Conservation (phyloP, 2,329 filamentous ascomycete genomes). For the Macrophomina tecta region DNA sequence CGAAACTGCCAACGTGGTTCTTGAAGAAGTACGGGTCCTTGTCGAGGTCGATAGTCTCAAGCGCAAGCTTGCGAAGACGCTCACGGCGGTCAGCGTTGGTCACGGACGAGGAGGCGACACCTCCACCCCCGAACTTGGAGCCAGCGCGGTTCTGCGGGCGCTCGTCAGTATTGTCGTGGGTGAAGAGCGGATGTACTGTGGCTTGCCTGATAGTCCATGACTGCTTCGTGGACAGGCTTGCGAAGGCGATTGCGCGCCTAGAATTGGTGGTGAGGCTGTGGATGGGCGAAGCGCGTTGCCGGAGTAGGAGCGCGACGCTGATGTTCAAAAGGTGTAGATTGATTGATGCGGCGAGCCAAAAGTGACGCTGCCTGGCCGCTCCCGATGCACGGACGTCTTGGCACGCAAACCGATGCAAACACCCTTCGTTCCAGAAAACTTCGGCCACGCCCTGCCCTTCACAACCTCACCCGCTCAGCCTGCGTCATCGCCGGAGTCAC, state of each 20-base stretch:
- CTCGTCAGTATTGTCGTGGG: slow-evolving; percentile 24
- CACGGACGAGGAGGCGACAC: slow-evolving; percentile 89
- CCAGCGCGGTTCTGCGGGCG: slow-evolving; percentile 79
- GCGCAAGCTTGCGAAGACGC: slow-evolving; percentile 94
- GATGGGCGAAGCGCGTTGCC: slow-evolving; percentile 1
- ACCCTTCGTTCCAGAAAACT: slow-evolving; percentile 24
- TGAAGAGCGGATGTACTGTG: not conserved
- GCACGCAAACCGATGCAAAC: slow-evolving; percentile 26
- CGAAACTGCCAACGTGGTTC: slow-evolving; percentile 97
- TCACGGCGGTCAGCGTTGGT: slow-evolving; percentile 98
- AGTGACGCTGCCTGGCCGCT: slow-evolving; percentile 9
- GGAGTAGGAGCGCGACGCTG: not conserved
- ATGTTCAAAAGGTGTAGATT: too few relatives aligned
- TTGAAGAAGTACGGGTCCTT: slow-evolving; percentile 99
- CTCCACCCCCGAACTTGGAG: slow-evolving; percentile 97
- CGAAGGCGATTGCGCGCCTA: not conserved
- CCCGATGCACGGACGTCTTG: slow-evolving; percentile 12
- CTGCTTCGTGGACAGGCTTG: not conserved
- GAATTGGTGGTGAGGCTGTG: not conserved
- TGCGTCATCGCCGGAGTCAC: slow-evolving; percentile 6
- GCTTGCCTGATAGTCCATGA: slow-evolving; percentile 30
- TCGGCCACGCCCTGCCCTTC: not conserved
- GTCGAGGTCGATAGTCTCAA: slow-evolving; percentile 98
- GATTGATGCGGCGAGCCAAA: slow-evolving; percentile 11
- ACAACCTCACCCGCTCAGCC: slow-evolving; percentile 4